Conservation (phyloP, 805 yeast species). For the Wickerhamiella hasegawae region DNA sequence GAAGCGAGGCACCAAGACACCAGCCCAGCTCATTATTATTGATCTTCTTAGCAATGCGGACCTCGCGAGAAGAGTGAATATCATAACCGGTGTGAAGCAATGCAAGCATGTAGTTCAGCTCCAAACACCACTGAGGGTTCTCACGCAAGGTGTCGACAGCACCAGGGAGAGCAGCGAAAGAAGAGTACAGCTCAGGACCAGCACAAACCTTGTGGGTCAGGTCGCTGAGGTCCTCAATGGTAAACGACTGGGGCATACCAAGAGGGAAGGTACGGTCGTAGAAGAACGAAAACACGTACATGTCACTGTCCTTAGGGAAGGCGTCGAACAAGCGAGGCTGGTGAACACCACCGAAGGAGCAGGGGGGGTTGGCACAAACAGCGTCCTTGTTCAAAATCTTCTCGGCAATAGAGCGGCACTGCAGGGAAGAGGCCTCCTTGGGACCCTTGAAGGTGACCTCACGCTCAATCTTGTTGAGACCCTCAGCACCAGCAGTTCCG, state of each 20-base stretch:
- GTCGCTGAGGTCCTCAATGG: conserved; percentile 68
- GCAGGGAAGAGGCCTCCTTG: conserved; percentile 47
- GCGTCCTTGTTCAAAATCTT: conserved; percentile 66
- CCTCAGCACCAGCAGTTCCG: conserved; percentile 16
- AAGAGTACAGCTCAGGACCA: conserved; percentile 63
- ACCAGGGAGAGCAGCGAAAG: conserved; percentile 49
- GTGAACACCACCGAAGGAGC: conserved; percentile 94
- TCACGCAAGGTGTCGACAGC: conserved; percentile 48
- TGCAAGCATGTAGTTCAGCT: conserved; percentile 78
- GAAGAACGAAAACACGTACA: conserved; percentile 85
- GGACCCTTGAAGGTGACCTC: conserved; percentile 52
- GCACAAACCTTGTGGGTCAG: conserved; percentile 73
- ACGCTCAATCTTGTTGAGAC: conserved; percentile 6
- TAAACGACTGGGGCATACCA: conserved; percentile 86
- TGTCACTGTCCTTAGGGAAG: conserved; percentile 55
- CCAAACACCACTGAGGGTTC: conserved; percentile 92
- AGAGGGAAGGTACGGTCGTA: conserved; percentile 88
- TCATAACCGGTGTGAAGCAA: conserved; percentile 93
- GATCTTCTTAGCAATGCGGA: conserved; percentile 82
- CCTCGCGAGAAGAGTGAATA: conserved; percentile 76
- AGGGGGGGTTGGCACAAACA: conserved; percentile 59
- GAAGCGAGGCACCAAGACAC: conserved; percentile 97
- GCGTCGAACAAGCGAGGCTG: conserved; percentile 81
- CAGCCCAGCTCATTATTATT: conserved; percentile 88
- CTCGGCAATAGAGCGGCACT: conserved; percentile 79